Conservation (phyloP, 2,329 filamentous ascomycete genomes). For the Sporothrix protearum region DNA sequence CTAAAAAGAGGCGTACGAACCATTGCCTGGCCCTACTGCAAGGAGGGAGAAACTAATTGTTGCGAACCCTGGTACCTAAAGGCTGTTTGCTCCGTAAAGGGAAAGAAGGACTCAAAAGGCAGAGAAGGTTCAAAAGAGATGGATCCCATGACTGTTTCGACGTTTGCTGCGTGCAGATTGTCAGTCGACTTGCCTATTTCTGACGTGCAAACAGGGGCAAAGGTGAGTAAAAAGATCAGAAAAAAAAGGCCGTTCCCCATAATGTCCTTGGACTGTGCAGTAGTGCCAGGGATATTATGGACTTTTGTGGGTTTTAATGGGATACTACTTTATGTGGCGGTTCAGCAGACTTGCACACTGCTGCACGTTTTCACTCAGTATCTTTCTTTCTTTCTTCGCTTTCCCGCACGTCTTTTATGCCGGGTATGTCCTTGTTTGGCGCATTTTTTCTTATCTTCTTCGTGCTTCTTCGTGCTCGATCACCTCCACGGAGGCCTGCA, state of each 20-base stretch:
- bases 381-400: too few relatives aligned
- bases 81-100: not conserved
- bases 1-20: not conserved
- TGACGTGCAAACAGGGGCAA: not conserved
- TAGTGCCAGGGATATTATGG: conserved; percentile 13
- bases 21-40: not conserved
- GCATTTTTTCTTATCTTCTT: not conserved
- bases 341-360: not conserved
- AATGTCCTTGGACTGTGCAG: conserved; percentile 2
- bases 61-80: not conserved
- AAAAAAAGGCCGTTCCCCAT: conserved; percentile 2
- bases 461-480: not conserved
- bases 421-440: not conserved
- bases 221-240: not conserved
- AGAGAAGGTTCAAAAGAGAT: not conserved
- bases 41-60: not conserved
- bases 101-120: not conserved
- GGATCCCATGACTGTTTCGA: not conserved
- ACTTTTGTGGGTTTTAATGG: not conserved
- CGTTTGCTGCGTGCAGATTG: conserved; percentile 13
- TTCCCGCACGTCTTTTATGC: not conserved
- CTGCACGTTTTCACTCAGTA: not conserved
- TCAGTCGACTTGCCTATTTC: conserved; percentile 7
- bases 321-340: not conserved
- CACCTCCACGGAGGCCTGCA: not conserved